A percentile compares a stretch with the other conserved stretches of the same genome.
Conservation (phyloP, 2,329 filamentous ascomycete species). For the Penicillium rolfsii region DNA sequence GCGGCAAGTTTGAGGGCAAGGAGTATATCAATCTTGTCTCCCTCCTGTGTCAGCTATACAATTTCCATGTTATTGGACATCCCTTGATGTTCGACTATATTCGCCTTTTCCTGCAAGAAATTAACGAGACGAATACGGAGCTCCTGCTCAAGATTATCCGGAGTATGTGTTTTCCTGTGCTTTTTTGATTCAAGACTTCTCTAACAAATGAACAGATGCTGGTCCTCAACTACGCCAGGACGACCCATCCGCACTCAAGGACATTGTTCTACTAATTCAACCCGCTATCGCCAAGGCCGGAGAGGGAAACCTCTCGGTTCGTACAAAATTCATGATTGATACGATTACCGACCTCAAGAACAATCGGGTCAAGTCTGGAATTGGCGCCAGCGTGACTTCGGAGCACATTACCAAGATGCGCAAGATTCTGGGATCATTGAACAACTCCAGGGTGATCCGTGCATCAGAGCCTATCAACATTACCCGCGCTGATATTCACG, state of each 20-base stretch:
- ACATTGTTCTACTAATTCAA: slow-evolving; percentile 80
- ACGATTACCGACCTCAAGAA: slow-evolving; percentile 94
- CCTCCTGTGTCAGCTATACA: slow-evolving; percentile 84
- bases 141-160: slow-evolving; percentile 82
- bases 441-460: slow-evolving; percentile 64
- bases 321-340: slow-evolving; percentile 97
- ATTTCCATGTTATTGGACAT: slow-evolving; percentile 83
- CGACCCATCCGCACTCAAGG: slow-evolving; percentile 83
- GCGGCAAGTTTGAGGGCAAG: slow-evolving; percentile 55
- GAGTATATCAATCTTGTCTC: slow-evolving; percentile 76
- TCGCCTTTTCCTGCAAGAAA: slow-evolving; percentile 70
- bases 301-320: slow-evolving; percentile 73
- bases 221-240: slow-evolving; percentile 85
- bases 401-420: slow-evolving; percentile 89
- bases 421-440: slow-evolving; percentile 80
- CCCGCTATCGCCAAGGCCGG: slow-evolving; percentile 69
- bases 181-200: not conserved
- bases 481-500: slow-evolving; percentile 77
- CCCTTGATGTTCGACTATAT: slow-evolving; percentile 91
- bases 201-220: slow-evolving; percentile 53
- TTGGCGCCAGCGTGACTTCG: slow-evolving; percentile 71
- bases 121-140: slow-evolving; percentile 87
- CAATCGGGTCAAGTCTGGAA: slow-evolving; percentile 79
- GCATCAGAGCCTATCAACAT: slow-evolving; percentile 81
- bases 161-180: slow-evolving; percentile 44